Evolutionary conservation across 306 rosid genomes (phyloP).

Genomic region (Ormosia emarginata): DNA sequence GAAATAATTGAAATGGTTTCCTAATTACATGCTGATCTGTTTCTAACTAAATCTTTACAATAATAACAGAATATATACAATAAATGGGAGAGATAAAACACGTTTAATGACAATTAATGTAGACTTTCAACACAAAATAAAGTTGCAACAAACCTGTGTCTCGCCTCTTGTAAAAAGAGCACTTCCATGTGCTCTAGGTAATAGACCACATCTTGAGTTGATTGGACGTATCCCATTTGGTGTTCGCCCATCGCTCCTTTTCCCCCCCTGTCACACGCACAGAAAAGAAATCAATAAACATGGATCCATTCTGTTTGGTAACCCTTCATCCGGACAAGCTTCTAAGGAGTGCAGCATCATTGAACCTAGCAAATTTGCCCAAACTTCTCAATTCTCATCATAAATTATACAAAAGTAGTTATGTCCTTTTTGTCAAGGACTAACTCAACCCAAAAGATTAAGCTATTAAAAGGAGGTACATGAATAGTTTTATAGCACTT

Average conservation of each 20-base stretch:
- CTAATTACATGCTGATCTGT: too few relatives aligned
- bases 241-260: conserved; percentile 91
- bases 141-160: conserved; percentile 69
- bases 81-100: too few relatives aligned
- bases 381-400: background rate
- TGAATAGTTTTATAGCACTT: background rate
- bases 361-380: background rate
- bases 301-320: background rate
- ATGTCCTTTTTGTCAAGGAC: background rate
- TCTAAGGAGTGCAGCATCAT: background rate
- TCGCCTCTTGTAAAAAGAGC: conserved; percentile 97
- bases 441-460: background rate
- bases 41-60: too few relatives aligned
- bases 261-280: conserved; percentile 64
- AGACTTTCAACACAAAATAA: too few relatives aligned
- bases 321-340: background rate
- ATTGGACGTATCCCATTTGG: conserved; percentile 78
- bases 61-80: too few relatives aligned
- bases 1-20: too few relatives aligned
- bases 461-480: background rate
- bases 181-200: conserved; percentile 99
- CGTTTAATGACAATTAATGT: too few relatives aligned
- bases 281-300: conserved; percentile 16
- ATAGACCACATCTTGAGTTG: conserved; percentile 74
- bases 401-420: background rate